Evolutionary conservation across 805 yeast genomes (phyloP).

Genomic region (Candida nonsorbophila): DNA sequence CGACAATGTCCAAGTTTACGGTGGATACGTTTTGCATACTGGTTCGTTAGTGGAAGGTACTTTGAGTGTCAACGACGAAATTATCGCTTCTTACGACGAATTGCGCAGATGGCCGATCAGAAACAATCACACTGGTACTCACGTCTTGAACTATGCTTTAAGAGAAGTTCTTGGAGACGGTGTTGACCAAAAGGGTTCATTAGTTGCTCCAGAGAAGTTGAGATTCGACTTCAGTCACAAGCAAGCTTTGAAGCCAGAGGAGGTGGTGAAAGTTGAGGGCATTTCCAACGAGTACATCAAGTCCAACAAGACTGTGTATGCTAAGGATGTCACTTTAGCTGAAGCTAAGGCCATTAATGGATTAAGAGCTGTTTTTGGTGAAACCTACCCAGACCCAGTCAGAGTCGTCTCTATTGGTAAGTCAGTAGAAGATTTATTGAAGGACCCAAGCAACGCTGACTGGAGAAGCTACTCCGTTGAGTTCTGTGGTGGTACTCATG

Average conservation of each 20-base stretch:
- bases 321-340: constrained; percentile 75
- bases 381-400: constrained; percentile 98
- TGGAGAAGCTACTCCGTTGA: constrained; percentile 84
- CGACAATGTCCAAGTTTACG: constrained; percentile 86
- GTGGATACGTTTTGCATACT: constrained; percentile 93
- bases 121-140: constrained; percentile 98
- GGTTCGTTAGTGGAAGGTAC: constrained; percentile 79
- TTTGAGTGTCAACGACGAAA: constrained; percentile 59
- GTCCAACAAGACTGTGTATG: constrained; percentile 65
- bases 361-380: constrained; percentile 97
- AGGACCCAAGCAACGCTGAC: constrained; percentile 61
- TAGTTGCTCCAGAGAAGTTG: constrained; percentile 91
- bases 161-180: constrained; percentile 82
- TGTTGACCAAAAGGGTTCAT: constrained; percentile 93
- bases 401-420: constrained; percentile 95
- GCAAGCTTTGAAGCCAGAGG: constrained; percentile 68
- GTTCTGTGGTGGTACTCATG: constrained; percentile 99
- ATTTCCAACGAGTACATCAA: constrained; percentile 70
- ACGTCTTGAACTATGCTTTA: constrained; percentile 83
- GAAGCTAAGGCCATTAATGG: constrained; percentile 74
- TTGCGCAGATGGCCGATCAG: constrained; percentile 93
- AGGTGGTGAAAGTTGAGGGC: constrained; percentile 69
- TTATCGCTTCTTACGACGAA: constrained; percentile 87
- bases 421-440: constrained; percentile 75
- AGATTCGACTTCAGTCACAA: constrained; percentile 96